Evolutionary conservation across 129 eudicot species (phyloP).

Genomic region (Cynara cardunculus): DNA sequence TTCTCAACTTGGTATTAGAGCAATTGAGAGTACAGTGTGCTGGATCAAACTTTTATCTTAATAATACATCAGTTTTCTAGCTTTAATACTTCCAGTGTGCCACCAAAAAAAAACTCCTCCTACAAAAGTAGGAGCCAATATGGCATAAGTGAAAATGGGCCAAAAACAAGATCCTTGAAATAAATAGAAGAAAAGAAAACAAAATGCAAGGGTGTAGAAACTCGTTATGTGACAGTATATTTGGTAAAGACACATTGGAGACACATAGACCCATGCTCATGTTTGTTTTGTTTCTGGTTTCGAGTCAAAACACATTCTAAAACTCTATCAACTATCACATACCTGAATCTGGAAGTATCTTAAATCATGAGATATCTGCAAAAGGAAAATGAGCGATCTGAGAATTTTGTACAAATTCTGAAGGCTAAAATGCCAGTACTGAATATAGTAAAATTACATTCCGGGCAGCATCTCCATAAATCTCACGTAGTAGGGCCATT

Average conservation of each 20-base stretch:
- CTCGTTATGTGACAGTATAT: background rate
- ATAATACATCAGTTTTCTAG: background rate
- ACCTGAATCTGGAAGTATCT: slow-evolving; percentile 79
- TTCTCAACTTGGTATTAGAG: background rate
- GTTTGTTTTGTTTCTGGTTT: background rate
- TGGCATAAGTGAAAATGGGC: background rate
- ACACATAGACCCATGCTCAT: background rate
- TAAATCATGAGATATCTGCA: slow-evolving; percentile 74
- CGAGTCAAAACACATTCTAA: background rate
- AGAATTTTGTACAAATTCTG: background rate
- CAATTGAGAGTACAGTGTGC: background rate
- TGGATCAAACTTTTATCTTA: background rate
- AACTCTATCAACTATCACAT: slow-evolving; percentile 10
- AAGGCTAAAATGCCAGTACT: background rate
- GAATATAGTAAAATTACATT: slow-evolving; percentile 37
- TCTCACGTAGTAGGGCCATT: slow-evolving; percentile 64
- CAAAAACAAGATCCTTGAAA: background rate
- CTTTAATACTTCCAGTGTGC: background rate
- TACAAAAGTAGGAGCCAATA: background rate
- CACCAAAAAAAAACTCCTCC: background rate
- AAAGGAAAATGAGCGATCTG: background rate
- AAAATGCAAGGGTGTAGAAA: slow-evolving; percentile 1
- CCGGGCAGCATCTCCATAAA: slow-evolving; percentile 55
- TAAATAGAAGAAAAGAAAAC: background rate
- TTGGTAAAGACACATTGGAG: background rate